Evolutionary conservation across 305 asterid genomes (phyloP).

Genomic region (Plantago lanceolata): DNA sequence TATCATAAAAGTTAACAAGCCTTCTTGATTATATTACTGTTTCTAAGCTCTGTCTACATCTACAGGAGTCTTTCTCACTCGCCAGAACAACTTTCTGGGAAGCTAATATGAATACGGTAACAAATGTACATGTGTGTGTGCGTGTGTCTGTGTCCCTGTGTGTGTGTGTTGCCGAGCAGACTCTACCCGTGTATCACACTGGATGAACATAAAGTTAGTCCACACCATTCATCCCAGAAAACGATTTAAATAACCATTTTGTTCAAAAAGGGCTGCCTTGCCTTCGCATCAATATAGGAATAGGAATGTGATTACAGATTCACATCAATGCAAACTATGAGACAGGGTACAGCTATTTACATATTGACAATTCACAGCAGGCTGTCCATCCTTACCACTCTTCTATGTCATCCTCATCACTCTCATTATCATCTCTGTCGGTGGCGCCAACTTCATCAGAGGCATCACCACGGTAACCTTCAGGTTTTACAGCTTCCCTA

Average conservation of each 20-base stretch:
- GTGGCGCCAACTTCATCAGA: slow-evolving; percentile 5
- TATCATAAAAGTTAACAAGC: too few relatives aligned
- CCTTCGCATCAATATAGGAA: not conserved
- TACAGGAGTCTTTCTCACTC: too few relatives aligned
- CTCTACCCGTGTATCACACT: too few relatives aligned
- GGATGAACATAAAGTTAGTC: not conserved
- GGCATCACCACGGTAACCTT: slow-evolving; percentile 34
- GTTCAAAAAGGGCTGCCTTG: not conserved
- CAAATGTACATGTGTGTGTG: too few relatives aligned
- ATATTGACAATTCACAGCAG: not conserved
- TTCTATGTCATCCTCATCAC: slow-evolving; percentile 67
- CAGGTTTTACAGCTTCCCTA: slow-evolving; percentile 34
- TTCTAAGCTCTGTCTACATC: too few relatives aligned
- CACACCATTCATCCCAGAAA: not conserved
- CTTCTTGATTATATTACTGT: too few relatives aligned
- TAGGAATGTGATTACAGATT: not conserved
- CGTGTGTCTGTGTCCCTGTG: too few relatives aligned
- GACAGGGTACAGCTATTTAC: not conserved
- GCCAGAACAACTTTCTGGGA: too few relatives aligned
- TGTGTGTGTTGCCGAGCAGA: too few relatives aligned
- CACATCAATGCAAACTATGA: not conserved
- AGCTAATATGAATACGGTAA: too few relatives aligned
- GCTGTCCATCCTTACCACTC: slow-evolving; percentile 54
- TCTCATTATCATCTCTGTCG: slow-evolving; percentile 28
- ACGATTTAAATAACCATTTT: not conserved